Conservation (phyloP, 805 yeast species). For the Wickerhamiella occidentalis region DNA sequence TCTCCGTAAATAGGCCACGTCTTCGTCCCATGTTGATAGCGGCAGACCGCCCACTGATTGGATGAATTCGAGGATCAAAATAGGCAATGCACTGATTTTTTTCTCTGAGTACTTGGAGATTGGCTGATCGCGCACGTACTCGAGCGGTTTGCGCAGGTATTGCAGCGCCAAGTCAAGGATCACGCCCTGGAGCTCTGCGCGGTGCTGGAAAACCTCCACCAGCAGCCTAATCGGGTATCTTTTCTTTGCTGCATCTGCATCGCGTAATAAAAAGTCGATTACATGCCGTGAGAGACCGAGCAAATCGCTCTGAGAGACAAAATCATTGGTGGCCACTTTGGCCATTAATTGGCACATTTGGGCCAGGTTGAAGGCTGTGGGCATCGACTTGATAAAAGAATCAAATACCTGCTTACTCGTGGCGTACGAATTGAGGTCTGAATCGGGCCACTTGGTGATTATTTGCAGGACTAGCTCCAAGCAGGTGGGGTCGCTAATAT, state of each 20-base stretch:
- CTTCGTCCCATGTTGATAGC: conserved; percentile 7
- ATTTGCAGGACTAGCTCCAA: neutral
- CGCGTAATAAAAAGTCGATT: neutral
- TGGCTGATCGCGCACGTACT: conserved; percentile 6
- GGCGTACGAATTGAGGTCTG: neutral
- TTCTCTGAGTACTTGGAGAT: conserved; percentile 7
- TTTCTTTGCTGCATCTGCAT: neutral
- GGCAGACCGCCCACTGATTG: conserved; percentile 7
- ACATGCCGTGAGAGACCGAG: neutral
- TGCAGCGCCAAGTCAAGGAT: conserved; percentile 3
- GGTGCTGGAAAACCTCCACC: neutral
- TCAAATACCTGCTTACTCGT: neutral
- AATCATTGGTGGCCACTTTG: neutral
- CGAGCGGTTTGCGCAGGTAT: conserved; percentile 3
- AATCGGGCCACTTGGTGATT: conserved; percentile 1
- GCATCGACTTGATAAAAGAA: neutral
- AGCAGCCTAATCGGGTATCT: neutral
- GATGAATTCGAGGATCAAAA: neutral
- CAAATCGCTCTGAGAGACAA: neutral
- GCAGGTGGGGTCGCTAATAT: neutral
- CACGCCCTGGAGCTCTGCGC: neutral
- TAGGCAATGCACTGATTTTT: neutral
- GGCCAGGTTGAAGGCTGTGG: neutral
- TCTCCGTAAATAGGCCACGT: conserved; percentile 6
- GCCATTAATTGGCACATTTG: neutral